These are phyloP conservation scores for Dicorynia guianensis DNA, from an alignment of 306 rosid species.

Conservation along the genomic window DNA sequence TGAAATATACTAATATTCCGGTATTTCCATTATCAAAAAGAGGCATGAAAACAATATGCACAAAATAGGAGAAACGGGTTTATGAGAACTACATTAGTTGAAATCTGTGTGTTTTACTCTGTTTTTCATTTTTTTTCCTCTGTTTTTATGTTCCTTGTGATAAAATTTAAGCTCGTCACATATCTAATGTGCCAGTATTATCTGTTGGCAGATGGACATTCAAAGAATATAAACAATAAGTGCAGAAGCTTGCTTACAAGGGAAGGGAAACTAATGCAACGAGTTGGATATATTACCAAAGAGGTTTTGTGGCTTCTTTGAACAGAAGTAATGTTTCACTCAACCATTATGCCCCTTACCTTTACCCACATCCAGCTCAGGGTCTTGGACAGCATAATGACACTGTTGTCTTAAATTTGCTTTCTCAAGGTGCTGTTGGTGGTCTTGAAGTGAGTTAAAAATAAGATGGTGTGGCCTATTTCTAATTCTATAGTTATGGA, in stretches of 20 bases:
- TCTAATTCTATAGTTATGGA: conserved; percentile 72
- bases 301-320: conserved; percentile 54
- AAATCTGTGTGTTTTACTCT: no score
- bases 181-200: no score
- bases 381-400: conserved; percentile 95
- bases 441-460: conserved; percentile 72
- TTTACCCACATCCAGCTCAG: conserved; percentile 71
- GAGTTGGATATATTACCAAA: conserved; percentile 66
- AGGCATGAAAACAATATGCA: no score
- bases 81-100: no score
- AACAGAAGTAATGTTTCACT: conserved; percentile 64
- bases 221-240: conserved; percentile 60
- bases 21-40: no score
- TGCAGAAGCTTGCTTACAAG: conserved; percentile 70
- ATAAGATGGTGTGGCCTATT: conserved; percentile 74
- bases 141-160: no score
- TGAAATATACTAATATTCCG: no score
- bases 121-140: no score
- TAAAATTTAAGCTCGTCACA: no score
- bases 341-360: conserved; percentile 81
- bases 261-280: conserved; percentile 61
- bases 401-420: conserved; percentile 70
- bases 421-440: conserved; percentile 78
- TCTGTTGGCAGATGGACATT: conserved; percentile 58
- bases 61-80: no score